Evolutionary conservation across 192 early-diverging fungal species (phyloP).

Genomic region (Chytriomyces sp.): DNA sequence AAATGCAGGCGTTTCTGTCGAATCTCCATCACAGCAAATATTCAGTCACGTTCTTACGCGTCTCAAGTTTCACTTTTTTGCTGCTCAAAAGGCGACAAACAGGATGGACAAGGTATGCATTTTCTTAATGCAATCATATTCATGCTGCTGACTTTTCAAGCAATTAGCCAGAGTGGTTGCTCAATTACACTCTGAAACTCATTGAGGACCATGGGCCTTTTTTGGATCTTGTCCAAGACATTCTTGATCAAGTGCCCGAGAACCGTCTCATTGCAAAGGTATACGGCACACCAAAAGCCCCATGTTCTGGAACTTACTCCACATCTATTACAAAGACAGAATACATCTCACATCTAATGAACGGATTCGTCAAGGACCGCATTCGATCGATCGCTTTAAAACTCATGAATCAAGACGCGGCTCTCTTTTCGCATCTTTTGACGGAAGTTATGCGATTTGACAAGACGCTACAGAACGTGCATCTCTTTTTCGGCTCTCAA

Average conservation of each 20-base stretch:
- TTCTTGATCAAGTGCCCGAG: constrained; percentile 4
- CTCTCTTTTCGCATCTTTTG: constrained; percentile 23
- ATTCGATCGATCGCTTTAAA: constrained; percentile 5
- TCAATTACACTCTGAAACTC: constrained; percentile 12
- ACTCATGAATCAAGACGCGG: not conserved
- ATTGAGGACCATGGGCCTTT: constrained; percentile 11
- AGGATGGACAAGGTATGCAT: constrained; percentile 22
- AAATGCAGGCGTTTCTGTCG: not conserved
- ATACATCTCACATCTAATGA: constrained; percentile 20
- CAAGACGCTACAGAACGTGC: constrained; percentile 19
- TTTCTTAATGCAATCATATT: not conserved
- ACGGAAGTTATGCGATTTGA: constrained; percentile 31
- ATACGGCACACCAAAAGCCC: no score
- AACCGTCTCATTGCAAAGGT: constrained; percentile 9
- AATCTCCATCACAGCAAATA: no score
- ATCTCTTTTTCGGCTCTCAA: constrained; percentile 3
- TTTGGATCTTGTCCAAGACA: constrained; percentile 19
- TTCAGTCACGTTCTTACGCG: not conserved
- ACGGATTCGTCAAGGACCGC: constrained; percentile 9
- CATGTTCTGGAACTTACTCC: not conserved
- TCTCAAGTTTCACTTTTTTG: constrained; percentile 29
- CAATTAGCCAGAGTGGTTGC: constrained; percentile 31
- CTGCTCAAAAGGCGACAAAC: not conserved
- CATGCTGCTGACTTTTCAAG: not conserved
- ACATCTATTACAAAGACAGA: constrained; percentile 3